phyloP scores from a whole-genome alignment of 2,329 filamentous ascomycete species.

The Fusarium coffeatum region DNA sequence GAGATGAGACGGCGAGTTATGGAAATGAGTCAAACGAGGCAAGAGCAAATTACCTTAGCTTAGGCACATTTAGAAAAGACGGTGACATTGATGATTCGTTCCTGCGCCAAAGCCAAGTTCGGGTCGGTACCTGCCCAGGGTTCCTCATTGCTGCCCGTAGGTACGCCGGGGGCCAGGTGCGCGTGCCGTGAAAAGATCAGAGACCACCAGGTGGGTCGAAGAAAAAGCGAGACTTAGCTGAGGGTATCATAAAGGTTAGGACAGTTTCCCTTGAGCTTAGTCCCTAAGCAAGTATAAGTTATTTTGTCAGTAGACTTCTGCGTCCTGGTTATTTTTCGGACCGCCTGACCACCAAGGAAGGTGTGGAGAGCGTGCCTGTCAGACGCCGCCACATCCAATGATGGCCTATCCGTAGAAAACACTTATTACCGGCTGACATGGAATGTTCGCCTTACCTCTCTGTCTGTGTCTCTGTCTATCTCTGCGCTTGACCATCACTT shows the following conservation, averaged over 20 bases:
- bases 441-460: not conserved
- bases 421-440: constrained; percentile 11
- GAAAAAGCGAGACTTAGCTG: too few species aligned
- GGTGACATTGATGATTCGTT: constrained; percentile 43
- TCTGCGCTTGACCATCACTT: not conserved
- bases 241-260: too few species aligned
- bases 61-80: constrained; percentile 33
- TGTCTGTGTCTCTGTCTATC: not conserved
- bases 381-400: constrained; percentile 5
- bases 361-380: constrained; percentile 22
- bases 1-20: constrained; percentile 23
- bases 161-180: constrained; percentile 21
- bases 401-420: not conserved
- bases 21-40: constrained; percentile 38
- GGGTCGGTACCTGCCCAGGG: constrained; percentile 37
- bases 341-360: constrained; percentile 8
- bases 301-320: too few species aligned
- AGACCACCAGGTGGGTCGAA: too few species aligned
- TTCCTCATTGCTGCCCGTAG: not conserved
- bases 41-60: constrained; percentile 23
- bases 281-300: too few species aligned
- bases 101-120: constrained; percentile 36
- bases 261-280: too few species aligned
- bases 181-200: constrained; percentile 33
- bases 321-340: too few species aligned